Percentiles rank a stretch among this genome's conserved stretches.
Evolutionary conservation across 441 rosid species (phyloP).

Genomic region (Adansonia gregorii): DNA sequence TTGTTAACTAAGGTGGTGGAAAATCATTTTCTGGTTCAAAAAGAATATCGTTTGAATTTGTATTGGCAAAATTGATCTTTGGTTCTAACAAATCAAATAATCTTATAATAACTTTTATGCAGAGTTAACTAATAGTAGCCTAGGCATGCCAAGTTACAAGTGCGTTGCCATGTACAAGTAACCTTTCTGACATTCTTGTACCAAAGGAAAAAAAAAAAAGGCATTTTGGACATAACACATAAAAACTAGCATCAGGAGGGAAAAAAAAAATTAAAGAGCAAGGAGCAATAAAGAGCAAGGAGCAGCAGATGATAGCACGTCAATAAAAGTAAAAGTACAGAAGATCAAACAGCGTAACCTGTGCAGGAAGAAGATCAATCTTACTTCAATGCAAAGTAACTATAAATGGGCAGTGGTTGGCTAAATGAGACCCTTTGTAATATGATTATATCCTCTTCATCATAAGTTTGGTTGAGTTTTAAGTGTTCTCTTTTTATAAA

Average conservation of each 20-base stretch:
- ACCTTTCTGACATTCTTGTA: too few species aligned
- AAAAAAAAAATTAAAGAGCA: not conserved
- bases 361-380: constrained; percentile 32
- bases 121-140: not conserved
- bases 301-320: not conserved
- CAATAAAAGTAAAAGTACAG: constrained; percentile 14
- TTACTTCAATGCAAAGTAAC: constrained; percentile 33
- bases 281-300: constrained; percentile 1
- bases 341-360: constrained; percentile 15
- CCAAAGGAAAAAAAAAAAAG: not conserved
- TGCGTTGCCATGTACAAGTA: not conserved
- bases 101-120: not conserved
- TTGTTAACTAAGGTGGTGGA: not conserved
- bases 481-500: constrained; percentile 25
- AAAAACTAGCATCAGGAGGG: not conserved
- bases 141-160: not conserved
- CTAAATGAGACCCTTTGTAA: constrained; percentile 30
- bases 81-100: not conserved
- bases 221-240: not conserved
- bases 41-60: not conserved
- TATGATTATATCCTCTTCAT: constrained; percentile 25
- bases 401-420: constrained; percentile 30
- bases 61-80: not conserved
- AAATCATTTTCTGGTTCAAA: not conserved
- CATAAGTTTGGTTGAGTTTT: constrained; percentile 22